Evolutionary conservation across 1,284 basidiomycete species (phyloP).

Genomic region (Xerocomus nothofagi): DNA sequence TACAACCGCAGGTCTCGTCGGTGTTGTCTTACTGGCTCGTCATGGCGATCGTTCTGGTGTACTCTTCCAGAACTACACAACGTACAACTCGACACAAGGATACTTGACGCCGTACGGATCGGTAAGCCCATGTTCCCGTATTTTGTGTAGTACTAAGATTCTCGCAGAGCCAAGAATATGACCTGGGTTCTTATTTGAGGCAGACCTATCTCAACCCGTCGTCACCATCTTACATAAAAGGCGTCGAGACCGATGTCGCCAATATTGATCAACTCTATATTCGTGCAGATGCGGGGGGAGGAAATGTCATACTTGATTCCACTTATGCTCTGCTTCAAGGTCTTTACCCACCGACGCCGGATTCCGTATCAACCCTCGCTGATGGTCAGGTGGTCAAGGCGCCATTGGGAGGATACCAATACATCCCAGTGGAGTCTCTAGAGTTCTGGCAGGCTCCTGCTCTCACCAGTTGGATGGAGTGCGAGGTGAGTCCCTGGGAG

Average conservation of each 20-base stretch:
- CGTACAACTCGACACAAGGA: slow-evolving; percentile 43
- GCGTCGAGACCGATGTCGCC: slow-evolving; percentile 32
- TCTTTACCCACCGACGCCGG: slow-evolving; percentile 42
- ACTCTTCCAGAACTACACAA: slow-evolving; percentile 36
- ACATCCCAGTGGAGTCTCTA: slow-evolving; percentile 33
- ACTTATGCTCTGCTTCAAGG: slow-evolving; percentile 43
- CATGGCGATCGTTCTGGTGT: slow-evolving; percentile 45
- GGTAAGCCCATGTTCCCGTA: slow-evolving; percentile 20
- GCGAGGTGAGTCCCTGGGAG: slow-evolving; percentile 19
- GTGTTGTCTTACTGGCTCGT: slow-evolving; percentile 41
- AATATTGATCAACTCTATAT: slow-evolving; percentile 35
- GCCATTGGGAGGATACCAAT: slow-evolving; percentile 53
- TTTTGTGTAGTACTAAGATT: not conserved
- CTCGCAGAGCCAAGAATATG: slow-evolving; percentile 38
- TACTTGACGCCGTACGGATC: slow-evolving; percentile 49
- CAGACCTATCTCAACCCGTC: slow-evolving; percentile 37
- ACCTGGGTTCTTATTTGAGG: slow-evolving; percentile 42
- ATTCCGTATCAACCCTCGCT: slow-evolving; percentile 41
- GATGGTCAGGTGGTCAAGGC: slow-evolving; percentile 48
- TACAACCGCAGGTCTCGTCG: slow-evolving; percentile 29
- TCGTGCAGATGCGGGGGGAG: slow-evolving; percentile 45
- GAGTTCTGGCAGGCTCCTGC: slow-evolving; percentile 29
- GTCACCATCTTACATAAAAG: slow-evolving; percentile 36
- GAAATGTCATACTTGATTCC: slow-evolving; percentile 44
- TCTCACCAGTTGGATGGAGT: slow-evolving; percentile 36